Base-by-base conservation (phyloP, 768 basidiomycete genomes). In the Boletus pseudopeckii region DNA sequence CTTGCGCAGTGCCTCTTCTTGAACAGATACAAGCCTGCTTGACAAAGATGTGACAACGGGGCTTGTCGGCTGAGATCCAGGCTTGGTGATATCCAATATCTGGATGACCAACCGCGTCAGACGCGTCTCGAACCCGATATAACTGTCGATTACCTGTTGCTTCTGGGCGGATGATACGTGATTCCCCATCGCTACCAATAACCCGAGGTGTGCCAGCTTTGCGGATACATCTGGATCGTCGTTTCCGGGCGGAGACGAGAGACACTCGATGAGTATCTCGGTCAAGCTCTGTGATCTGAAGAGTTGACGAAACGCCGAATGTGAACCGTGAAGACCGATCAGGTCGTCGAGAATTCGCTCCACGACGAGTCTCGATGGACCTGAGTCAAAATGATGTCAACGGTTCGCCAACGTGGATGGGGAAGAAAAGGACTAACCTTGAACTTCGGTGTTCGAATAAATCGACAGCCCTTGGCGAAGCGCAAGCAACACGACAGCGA, bases 241-340 rank as follows among this genome's bases (percentile, higher is more conserved):
- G 11, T 20, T 43, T 4, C 45, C 53, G 3, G 57, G 46, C 0
- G 52, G 45, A 45, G 86, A 88, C 58, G 79, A 80, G 65, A 84
- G 85, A 20, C 81, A 80, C 24, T 84, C 80, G 8, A 90, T 74
- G 56, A 90, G 88, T 9, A 83, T 56, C 50, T 84, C 82, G 0
- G 85, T 86, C 10, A 80, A 80, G 50, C 81, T 83, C 50, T 87
- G 85, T 1, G 86, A 89, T 59, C 77, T 82, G 71, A 92, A 92
- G 1, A 86, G 66, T 51, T 85, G 79, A 13, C 88, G 82, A 70
- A 92, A 92, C 0, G 82, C 80, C 0, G 78, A 64, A 56, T 79
- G 83, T 0, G 83, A 78, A 1, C 80, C 75, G 57, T 92, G 88
- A 32, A 90, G 72, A 32, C 80, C 77, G 57, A 91, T 82, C 45